Evolutionary conservation across 2,329 filamentous ascomycete species (phyloP), one percentile per base, ranked within the genome.

Genomic region (Ophiobolus disseminans): DNA sequence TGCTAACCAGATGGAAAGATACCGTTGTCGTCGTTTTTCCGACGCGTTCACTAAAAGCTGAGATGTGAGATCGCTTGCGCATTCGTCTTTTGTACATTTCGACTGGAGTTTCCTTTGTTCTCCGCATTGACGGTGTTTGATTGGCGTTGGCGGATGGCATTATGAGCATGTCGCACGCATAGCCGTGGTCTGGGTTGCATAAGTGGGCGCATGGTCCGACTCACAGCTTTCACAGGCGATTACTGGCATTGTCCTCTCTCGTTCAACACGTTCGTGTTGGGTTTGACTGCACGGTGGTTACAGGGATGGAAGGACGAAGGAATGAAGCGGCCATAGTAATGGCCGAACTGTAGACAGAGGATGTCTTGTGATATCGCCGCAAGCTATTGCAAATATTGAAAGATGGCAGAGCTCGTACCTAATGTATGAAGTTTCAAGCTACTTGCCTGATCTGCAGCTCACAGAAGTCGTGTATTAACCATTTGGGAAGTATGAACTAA

Each of bases 41-140:
- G n/a, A n/a, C n/a, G n/a, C n/a, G n/a, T n/a, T n/a, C n/a, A n/a
- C n/a, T n/a, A n/a, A n/a, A n/a, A n/a, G n/a, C n/a, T n/a, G n/a
- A n/a, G n/a, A n/a, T n/a, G n/a, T n/a, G n/a, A n/a, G n/a, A n/a
- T n/a, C n/a, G n/a, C n/a, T n/a, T n/a, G n/a, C n/a, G n/a, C n/a
- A n/a, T n/a, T n/a, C n/a, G n/a, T n/a, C n/a, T n/a, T n/a, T n/a
- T n/a, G n/a, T n/a, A n/a, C n/a, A n/a, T n/a, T n/a, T n/a, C n/a
- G n/a, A n/a, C n/a, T n/a, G n/a, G n/a, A n/a, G n/a, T 40, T 39
- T 40, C 37, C 22, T 40, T 40, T 40, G 37, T 28, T 14, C 5
- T 16, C 17, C 30, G 37, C 37, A 40, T 40, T 40, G 37, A 13
- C 19, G 37, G 37, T 40, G 37, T 40, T 40, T 20, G 13, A 13